Evolutionary conservation across 345 rosid genomes (phyloP).

Genomic region (Eucalyptus coolabah): DNA sequence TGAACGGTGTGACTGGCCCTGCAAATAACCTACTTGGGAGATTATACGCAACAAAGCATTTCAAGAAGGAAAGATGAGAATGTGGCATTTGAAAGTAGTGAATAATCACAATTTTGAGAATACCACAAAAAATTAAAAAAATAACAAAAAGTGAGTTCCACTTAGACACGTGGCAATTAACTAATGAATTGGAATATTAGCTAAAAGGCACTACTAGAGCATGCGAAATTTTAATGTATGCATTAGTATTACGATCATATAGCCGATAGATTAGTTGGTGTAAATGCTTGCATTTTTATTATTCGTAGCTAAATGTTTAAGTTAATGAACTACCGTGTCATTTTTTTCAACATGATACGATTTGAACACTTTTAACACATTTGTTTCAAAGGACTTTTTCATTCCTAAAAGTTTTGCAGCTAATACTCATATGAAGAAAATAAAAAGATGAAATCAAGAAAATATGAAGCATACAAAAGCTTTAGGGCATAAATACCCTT

Average conservation of each 20-base stretch:
- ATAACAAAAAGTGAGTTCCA: accelerated
- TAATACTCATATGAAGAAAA: no score
- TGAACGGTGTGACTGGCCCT: accelerated
- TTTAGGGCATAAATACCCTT: background rate
- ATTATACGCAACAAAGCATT: background rate
- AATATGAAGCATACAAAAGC: background rate
- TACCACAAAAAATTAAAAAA: no score
- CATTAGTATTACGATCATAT: no score
- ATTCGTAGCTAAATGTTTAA: background rate
- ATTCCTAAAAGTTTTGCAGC: accelerated
- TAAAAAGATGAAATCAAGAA: no score
- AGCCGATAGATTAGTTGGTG: accelerated
- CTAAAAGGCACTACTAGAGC: background rate
- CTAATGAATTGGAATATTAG: background rate
- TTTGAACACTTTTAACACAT: background rate
- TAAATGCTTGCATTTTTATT: no score
- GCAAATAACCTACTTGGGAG: background rate
- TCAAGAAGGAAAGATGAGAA: background rate
- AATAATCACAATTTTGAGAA: background rate
- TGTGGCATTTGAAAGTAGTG: accelerated
- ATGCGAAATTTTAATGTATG: background rate
- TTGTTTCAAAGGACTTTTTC: background rate
- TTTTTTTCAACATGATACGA: background rate
- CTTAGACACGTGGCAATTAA: background rate
- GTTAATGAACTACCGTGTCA: accelerated